These are phyloP conservation scores for Pleodorina starrii DNA, from an alignment of 139 green algal species.

Conservation along the genomic window DNA sequence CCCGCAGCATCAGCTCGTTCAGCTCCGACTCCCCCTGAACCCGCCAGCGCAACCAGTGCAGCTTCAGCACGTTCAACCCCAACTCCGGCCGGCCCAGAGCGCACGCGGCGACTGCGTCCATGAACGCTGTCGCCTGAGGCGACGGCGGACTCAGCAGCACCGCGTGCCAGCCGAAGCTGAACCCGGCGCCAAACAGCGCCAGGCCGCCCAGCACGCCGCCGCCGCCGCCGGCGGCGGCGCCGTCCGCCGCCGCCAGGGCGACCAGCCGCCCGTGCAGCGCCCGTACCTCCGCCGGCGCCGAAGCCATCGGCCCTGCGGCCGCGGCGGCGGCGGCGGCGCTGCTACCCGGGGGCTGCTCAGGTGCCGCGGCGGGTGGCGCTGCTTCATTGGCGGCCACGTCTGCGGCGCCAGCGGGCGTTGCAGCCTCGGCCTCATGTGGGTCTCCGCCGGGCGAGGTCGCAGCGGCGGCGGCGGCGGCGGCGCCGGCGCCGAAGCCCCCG, in stretches of 20 bases:
- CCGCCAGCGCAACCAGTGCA: not conserved
- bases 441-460: no score
- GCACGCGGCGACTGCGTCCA: not conserved
- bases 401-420: no score
- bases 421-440: no score
- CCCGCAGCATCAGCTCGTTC: not conserved
- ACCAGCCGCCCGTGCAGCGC: not conserved
- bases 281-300: not conserved
- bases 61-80: not conserved
- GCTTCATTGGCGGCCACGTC: no score
- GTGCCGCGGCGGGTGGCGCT: no score
- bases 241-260: not conserved
- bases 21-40: not conserved
- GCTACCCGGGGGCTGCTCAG: not conserved
- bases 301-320: not conserved
- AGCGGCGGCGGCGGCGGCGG: no score
- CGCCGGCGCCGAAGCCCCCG: no score
- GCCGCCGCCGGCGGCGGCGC: not conserved
- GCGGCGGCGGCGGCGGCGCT: not conserved
- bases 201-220: not conserved
- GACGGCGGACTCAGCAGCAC: conserved; percentile 10
- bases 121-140: not conserved
- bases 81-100: not conserved
- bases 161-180: not conserved
- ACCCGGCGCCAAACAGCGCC: not conserved